Percentiles rank a stretch among this genome's conserved stretches.
phyloP scores from a whole-genome alignment of 495 filamentous ascomycete genomes.

The Niebla homalea region DNA sequence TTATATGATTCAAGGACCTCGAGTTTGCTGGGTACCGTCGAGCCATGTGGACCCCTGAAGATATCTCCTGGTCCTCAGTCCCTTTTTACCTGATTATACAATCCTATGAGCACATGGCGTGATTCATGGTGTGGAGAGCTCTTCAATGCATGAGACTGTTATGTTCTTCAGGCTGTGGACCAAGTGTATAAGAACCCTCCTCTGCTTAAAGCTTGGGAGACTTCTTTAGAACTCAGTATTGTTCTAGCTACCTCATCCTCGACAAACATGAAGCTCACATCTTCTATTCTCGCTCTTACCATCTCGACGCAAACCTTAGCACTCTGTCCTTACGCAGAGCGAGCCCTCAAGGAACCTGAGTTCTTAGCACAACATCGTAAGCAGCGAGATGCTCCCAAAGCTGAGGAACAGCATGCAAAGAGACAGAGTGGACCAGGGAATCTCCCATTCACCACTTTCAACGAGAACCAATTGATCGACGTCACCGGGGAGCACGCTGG shows the following conservation, averaged over 20 bases:
- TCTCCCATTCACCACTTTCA: slow-evolving; percentile 11
- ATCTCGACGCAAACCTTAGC: neutral
- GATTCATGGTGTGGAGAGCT: too few species aligned
- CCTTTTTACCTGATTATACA: too few species aligned
- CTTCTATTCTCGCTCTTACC: neutral
- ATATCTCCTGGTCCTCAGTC: too few species aligned
- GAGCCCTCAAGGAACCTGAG: slow-evolving; percentile 4
- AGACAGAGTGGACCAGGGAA: slow-evolving; percentile 5
- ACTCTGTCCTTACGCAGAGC: slow-evolving; percentile 6
- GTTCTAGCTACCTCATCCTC: neutral
- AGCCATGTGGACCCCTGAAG: too few species aligned
- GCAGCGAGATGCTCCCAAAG: neutral
- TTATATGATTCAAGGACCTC: too few species aligned
- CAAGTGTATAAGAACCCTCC: too few species aligned
- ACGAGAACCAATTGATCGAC: slow-evolving; percentile 15
- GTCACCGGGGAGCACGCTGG: slow-evolving; percentile 18
- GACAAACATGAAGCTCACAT: slow-evolving; percentile 4
- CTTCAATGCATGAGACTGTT: too few species aligned
- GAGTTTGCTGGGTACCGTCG: too few species aligned
- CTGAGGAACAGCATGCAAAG: neutral
- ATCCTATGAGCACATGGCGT: too few species aligned
- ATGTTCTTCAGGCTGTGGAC: too few species aligned
- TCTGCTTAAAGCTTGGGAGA: neutral
- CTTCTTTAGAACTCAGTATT: neutral
- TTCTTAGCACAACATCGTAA: neutral